phyloP scores from a whole-genome alignment of 169 alveolate species.

The Perkinsus olseni region DNA sequence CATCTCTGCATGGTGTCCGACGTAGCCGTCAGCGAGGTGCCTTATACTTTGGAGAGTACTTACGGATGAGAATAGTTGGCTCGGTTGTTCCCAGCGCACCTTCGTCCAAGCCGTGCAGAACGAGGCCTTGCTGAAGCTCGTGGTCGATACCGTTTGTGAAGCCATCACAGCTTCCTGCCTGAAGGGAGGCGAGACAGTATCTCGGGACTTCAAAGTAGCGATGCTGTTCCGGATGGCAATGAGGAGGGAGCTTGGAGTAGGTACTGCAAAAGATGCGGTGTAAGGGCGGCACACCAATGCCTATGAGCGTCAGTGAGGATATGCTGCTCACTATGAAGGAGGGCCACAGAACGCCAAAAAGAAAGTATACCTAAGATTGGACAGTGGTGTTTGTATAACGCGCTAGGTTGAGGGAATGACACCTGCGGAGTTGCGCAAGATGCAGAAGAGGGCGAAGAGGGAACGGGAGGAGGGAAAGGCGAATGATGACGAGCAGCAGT shows the following conservation, averaged over 20 bases:
- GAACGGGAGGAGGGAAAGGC: background rate
- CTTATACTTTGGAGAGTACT: background rate
- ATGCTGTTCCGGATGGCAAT: background rate
- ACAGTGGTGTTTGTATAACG: background rate
- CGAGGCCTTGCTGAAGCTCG: background rate
- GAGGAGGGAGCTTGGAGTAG: background rate
- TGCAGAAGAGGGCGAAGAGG: background rate
- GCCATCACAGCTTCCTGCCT: background rate
- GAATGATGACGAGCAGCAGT: background rate
- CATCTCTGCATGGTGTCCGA: conserved; percentile 41
- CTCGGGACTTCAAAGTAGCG: background rate
- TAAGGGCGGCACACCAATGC: background rate
- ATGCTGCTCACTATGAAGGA: background rate
- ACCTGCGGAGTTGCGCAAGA: background rate
- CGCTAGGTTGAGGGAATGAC: background rate
- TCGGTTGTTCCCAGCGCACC: background rate
- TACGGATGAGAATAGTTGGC: background rate
- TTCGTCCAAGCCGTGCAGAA: background rate
- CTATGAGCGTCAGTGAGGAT: background rate
- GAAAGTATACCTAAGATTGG: background rate
- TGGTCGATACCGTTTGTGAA: background rate
- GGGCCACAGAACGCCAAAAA: background rate
- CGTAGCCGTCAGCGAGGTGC: conserved; percentile 37
- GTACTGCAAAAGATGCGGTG: background rate
- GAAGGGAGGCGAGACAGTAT: background rate